phyloP scores from a whole-genome alignment of 441 rosid genomes.

The Rhodomyrtus psidioides region DNA sequence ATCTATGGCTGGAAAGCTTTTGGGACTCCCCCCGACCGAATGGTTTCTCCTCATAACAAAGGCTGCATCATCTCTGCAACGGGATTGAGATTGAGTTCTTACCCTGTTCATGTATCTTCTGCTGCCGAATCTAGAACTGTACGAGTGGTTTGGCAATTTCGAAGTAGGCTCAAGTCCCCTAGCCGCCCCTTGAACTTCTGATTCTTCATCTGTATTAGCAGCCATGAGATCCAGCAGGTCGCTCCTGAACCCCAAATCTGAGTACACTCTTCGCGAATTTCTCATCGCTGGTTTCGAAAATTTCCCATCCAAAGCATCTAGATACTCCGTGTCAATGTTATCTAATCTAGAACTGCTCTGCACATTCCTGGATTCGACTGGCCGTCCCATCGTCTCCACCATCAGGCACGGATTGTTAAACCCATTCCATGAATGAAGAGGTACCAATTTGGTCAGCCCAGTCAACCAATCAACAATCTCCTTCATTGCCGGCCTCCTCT shows the following conservation, averaged over 20 bases:
- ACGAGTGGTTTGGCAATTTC: slow-evolving; percentile 17
- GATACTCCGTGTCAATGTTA: slow-evolving; percentile 16
- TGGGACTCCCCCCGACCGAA: slow-evolving; percentile 27
- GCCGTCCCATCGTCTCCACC: slow-evolving; percentile 86
- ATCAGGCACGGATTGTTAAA: slow-evolving; percentile 92
- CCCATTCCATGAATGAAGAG: slow-evolving; percentile 83
- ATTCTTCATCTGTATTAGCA: slow-evolving; percentile 29
- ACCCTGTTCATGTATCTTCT: slow-evolving; percentile 19
- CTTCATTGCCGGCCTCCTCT: slow-evolving; percentile 84
- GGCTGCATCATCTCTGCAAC: slow-evolving; percentile 5
- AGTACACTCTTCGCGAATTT: slow-evolving; percentile 49
- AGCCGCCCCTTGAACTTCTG: slow-evolving; percentile 14
- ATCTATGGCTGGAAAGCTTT: slow-evolving; percentile 12
- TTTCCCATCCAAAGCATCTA: slow-evolving; percentile 24
- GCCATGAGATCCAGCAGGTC: slow-evolving; percentile 69
- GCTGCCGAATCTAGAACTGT: slow-evolving; percentile 33
- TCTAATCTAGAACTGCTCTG: slow-evolving; percentile 5
- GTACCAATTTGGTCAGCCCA: slow-evolving; percentile 61
- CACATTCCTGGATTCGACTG: slow-evolving; percentile 40
- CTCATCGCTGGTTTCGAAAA: slow-evolving; percentile 13
- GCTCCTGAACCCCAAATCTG: slow-evolving; percentile 67
- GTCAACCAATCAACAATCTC: slow-evolving; percentile 81
- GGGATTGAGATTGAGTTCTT: slow-evolving; percentile 10
- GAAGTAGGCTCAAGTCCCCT: slow-evolving; percentile 7
- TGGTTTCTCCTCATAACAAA: slow-evolving; percentile 17